Base-by-base conservation (phyloP, 306 rosid species). In the Begonia peltatifolia region DNA sequence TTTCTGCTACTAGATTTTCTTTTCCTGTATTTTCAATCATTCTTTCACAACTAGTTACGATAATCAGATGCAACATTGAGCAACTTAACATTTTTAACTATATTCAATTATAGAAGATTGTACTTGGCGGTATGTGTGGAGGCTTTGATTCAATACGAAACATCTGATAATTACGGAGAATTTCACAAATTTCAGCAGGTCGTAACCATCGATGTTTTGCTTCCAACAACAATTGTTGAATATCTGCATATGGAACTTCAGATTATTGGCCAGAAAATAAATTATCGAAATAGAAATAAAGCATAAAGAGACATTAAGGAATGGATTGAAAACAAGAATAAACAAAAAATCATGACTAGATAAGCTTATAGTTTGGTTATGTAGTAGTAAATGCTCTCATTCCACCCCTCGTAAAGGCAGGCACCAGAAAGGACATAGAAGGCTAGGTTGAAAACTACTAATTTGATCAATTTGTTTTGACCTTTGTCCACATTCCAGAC, bases 121-220 rank as follows among this genome's bases (percentile, higher is more conserved):
- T 87, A 87, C 96, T 87, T 3, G 81, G 78, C 50, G 96, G 96
- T 72, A 75, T 83, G 64, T 59, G 79, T 56, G 89, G 94, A 68
- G 96, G 94, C 71, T 87, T 94, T 63, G 84, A 35, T 51, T 80
- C 58, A 64, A 87, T 87, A 0, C 62, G 84, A 75, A 83, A 87
- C 74, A 63, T 78, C 46, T 61, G 64, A 66, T 76, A 72, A 55
- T 87, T 87, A 53, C 82, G 75, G 54, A 87, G 89, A 71, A 87
- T 87, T 78, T 83, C 96, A 87, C 94, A 83, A 70, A 87, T 83
- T 83, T 87, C 96, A 57, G 96, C 94, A 41, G 96, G 96, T 7
- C 96, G 75, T 66, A 87, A 68, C 96, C 96, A 87, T 52, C 96
- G 76, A 70, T 83, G 79, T 64, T 71, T 85, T 38, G 96, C 96